Evolutionary conservation across 805 yeast genomes (phyloP), one percentile per base, ranked within the genome.

Genomic region (Wickerhamiella brachini): DNA sequence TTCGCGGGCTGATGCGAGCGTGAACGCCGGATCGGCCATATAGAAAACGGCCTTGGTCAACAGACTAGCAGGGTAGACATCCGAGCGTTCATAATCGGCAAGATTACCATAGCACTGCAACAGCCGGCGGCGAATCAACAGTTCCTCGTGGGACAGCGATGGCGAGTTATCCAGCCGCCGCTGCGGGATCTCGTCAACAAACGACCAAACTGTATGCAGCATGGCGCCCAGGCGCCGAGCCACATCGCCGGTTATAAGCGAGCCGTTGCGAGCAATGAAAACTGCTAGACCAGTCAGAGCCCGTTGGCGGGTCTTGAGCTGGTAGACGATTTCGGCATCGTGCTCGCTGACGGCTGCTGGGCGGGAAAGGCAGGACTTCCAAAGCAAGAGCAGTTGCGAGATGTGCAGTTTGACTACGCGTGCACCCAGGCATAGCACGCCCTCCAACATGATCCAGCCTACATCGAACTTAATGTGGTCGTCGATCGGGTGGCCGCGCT

Each of bases 361-460:
- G 48, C 59, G 59, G 1, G 78, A 73, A 39, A 80, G 59, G 7
- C 81, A 68, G 44, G 75, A 72, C 54, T 79, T 79, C 89, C 89
- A 84, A 51, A 83, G 68, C 9, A 71, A 63, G 45, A 83, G 64
- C 48, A 84, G 69, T 56, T 81, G 86, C 2, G 79, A 72, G 13
- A 74, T 66, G 55, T 81, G 81, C 51, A 78, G 69, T 48, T 72
- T 68, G 38, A 84, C 68, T 51, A 77, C 75, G 22, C 70, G 66
- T 15, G 73, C 72, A 38, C 82, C 83, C 0, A 77, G 75, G 48
- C 79, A 75, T 72, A 83, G 76, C 3, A 83, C 63, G 2, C 90
- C 90, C 53, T 73, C 69, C 21, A 84, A 59, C 22, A 81, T 59
- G 15, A 77, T 71, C 90, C 93, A 84, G 42, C 73, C 85, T 13